Conservation (phyloP, 2,329 filamentous ascomycete genomes). For the Neonectria hederae region DNA sequence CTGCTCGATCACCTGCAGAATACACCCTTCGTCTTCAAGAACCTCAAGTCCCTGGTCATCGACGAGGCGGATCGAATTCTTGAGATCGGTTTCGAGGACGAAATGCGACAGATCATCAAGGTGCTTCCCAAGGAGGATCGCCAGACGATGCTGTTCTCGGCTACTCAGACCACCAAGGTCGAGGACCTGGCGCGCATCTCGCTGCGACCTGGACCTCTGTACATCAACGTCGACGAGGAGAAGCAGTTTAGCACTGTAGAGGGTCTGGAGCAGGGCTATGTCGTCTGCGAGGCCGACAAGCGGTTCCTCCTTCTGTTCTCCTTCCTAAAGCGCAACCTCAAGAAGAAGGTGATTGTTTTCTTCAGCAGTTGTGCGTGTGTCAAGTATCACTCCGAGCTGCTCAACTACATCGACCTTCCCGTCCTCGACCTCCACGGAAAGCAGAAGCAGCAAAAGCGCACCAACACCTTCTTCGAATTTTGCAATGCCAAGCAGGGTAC, state of each 20-base stretch:
- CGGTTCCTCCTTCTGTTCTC: conserved; percentile 94
- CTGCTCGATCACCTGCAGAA: conserved; percentile 94
- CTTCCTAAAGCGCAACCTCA: conserved; percentile 87
- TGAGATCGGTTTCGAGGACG: conserved; percentile 98
- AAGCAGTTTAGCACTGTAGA: conserved; percentile 93
- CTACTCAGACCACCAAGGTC: conserved; percentile 98
- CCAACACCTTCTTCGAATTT: conserved; percentile 98
- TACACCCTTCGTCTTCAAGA: conserved; percentile 92
- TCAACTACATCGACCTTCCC: conserved; percentile 97
- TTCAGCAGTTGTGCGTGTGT: conserved; percentile 93
- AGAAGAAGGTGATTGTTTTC: conserved; percentile 98
- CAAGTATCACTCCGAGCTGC: conserved; percentile 93
- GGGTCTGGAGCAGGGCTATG: conserved; percentile 94
- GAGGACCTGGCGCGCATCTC: conserved; percentile 97
- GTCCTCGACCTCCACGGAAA: conserved; percentile 91
- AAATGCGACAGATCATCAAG: conserved; percentile 97
- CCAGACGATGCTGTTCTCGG: conserved; percentile 98
- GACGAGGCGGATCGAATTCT: conserved; percentile 97
- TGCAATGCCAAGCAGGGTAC: conserved; percentile 79
- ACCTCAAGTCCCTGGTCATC: conserved; percentile 89
- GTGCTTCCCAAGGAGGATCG: conserved; percentile 87
- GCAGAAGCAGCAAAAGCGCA: conserved; percentile 99
- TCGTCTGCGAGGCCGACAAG: conserved; percentile 91
- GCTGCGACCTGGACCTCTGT: conserved; percentile 86
- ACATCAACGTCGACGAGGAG: conserved; percentile 94